Conservation (phyloP, 345 rosid genomes). For the Eucalyptus decipiens region DNA sequence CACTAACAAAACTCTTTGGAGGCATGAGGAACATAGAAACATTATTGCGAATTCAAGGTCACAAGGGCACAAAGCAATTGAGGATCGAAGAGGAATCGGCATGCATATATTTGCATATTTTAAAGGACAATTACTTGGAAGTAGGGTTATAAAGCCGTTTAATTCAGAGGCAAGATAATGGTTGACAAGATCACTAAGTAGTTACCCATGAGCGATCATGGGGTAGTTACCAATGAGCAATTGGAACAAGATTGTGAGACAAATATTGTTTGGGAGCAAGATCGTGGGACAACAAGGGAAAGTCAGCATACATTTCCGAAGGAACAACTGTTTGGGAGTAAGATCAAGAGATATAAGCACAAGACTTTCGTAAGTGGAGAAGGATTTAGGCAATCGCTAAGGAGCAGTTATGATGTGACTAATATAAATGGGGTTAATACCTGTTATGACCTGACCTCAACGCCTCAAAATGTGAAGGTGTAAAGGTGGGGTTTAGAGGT, state of each 20-base stretch:
- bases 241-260: too few relatives aligned
- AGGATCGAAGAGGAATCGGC: not conserved
- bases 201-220: not conserved
- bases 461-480: too few relatives aligned
- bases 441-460: too few relatives aligned
- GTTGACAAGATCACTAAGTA: not conserved
- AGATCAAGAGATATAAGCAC: not conserved
- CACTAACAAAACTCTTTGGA: not conserved
- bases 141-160: not conserved
- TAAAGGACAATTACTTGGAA: not conserved
- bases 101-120: not conserved
- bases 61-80: not conserved
- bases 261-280: too few relatives aligned
- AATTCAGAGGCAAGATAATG: not conserved
- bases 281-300: not conserved
- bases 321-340: not conserved
- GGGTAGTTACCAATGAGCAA: too few relatives aligned
- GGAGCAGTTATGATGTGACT: too few relatives aligned
- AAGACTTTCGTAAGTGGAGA: too few relatives aligned
- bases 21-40: not conserved
- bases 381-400: too few relatives aligned
- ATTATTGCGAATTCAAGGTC: not conserved
- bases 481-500: too few relatives aligned
- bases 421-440: too few relatives aligned
- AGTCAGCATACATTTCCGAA: not conserved